Percentiles rank a stretch among this genome's conserved stretches.
phyloP scores from a whole-genome alignment of 2,329 filamentous ascomycete genomes.

The Aspergillus ustus region DNA sequence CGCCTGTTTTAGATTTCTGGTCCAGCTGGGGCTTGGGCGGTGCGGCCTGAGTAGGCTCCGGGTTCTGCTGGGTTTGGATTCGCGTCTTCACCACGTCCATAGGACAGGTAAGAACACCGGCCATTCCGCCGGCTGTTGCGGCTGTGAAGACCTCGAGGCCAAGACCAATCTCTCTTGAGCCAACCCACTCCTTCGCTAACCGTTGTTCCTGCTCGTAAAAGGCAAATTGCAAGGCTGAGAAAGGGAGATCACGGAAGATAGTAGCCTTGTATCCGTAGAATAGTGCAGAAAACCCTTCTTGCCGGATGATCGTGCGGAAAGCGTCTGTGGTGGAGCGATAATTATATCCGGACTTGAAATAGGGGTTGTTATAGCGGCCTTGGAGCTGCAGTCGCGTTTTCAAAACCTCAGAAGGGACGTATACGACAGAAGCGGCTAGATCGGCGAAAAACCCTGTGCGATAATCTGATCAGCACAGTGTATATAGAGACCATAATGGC shows the following conservation, averaged over 20 bases:
- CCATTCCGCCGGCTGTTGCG: conserved; percentile 85
- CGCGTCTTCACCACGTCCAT: conserved; percentile 97
- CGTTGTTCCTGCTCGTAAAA: conserved; percentile 95
- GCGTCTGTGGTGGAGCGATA: conserved; percentile 87
- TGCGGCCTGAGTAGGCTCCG: conserved; percentile 36
- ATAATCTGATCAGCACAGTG: conserved; percentile 12
- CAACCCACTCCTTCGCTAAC: conserved; percentile 77
- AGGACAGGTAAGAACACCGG: conserved; percentile 91
- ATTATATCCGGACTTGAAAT: conserved; percentile 93
- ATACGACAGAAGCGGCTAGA: conserved; percentile 86
- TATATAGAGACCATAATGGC: neutral
- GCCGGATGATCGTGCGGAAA: conserved; percentile 77
- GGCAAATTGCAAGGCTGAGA: conserved; percentile 94
- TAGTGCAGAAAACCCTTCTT: conserved; percentile 81
- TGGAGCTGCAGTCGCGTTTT: conserved; percentile 97
- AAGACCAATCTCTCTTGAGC: conserved; percentile 81
- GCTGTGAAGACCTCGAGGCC: conserved; percentile 86
- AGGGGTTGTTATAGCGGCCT: conserved; percentile 92
- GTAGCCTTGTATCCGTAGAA: conserved; percentile 99
- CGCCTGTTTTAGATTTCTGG: conserved; percentile 32
- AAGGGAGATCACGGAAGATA: conserved; percentile 89
- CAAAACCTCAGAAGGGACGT: conserved; percentile 95
- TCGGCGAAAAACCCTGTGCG: conserved; percentile 83
- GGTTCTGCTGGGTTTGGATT: conserved; percentile 86
- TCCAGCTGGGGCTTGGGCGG: conserved; percentile 36